Base-by-base conservation (phyloP, 2,329 filamentous ascomycete genomes). In the Fusarium temperatum region DNA sequence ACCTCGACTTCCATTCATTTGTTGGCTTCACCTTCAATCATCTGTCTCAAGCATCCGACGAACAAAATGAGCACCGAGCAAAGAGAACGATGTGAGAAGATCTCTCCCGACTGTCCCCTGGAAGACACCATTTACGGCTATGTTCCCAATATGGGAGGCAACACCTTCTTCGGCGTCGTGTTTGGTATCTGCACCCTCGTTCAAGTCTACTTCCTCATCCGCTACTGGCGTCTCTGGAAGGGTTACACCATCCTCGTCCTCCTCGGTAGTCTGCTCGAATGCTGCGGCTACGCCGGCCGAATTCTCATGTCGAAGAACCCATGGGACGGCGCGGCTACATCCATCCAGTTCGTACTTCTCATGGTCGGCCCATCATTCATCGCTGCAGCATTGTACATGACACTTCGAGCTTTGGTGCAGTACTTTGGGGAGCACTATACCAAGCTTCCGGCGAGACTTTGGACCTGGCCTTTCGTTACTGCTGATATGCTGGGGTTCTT, bases 401-500 rank as follows among this genome's bases (percentile, higher is more conserved):
- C 47, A 7, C 57, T 60, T 26, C 57, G 57, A 1, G 20, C 47
- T 5, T 53, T 60, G 26, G 57, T 60, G 14, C 47, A 60, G 18
- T 60, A 60, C 36, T 60, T 60, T 22, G 57, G 47, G 1, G 26
- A 54, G 14, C 26, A 60, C 28, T 60, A 54, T 17, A 32, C 57
- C 5, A 60, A 54, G 3, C 47, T 60, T n/a, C 57, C 57, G 0
- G 47, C 36, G 5, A 54, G 36, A 5, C 15, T 60, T 6, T 60
- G 57, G 47, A 60, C 57, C 1, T 60, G 57, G 57, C 57, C 57
- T 5, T 60, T 60, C 6, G 45, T 60, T 8, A 60, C 57, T 26
- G 57, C 57, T 7, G 57, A 60, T 24, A 55, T 60, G 47, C 17
- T 60, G 11, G 57, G 57, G 1, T 60, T 60, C 26, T 54, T 60